Evolutionary conservation across 768 basidiomycete genomes (phyloP).

Genomic region (Trametes meyenii): DNA sequence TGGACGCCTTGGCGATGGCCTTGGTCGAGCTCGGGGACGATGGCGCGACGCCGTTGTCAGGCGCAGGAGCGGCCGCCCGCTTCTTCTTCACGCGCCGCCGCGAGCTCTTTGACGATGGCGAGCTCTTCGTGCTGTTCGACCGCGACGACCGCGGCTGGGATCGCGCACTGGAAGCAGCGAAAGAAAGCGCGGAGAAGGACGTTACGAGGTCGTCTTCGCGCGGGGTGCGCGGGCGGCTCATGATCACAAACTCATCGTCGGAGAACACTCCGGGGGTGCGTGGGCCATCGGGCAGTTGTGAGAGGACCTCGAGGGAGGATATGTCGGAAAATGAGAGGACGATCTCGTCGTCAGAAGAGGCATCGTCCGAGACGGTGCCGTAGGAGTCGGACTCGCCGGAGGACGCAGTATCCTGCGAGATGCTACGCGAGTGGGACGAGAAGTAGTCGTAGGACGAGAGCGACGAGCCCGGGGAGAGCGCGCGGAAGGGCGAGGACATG

Average conservation of each 20-base stretch:
- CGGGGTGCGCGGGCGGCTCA: conserved; percentile 40
- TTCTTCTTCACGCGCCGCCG: conserved; percentile 14
- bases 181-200: conserved; percentile 25
- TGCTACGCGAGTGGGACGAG: conserved; percentile 27
- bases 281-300: conserved; percentile 17
- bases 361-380: conserved; percentile 29
- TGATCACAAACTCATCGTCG: conserved; percentile 56
- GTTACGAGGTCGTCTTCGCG: conserved; percentile 21
- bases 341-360: conserved; percentile 53
- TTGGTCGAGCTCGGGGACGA: conserved; percentile 1
- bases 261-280: conserved; percentile 38
- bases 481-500: conserved; percentile 29
- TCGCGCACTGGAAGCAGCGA: conserved; percentile 5
- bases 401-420: conserved; percentile 1
- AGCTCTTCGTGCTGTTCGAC: conserved; percentile 9
- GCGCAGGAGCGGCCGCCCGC: conserved; percentile 3
- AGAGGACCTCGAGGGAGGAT: conserved; percentile 33
- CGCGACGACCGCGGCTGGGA: background rate
- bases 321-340: conserved; percentile 48
- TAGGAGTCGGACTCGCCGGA: conserved; percentile 30
- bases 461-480: conserved; percentile 26
- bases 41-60: conserved; percentile 8
- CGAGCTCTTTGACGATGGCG: conserved; percentile 1
- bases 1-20: background rate
- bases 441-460: conserved; percentile 38